Conservation (phyloP, 2,329 filamentous ascomycete genomes). For the Trichoderma koningiopsis region DNA sequence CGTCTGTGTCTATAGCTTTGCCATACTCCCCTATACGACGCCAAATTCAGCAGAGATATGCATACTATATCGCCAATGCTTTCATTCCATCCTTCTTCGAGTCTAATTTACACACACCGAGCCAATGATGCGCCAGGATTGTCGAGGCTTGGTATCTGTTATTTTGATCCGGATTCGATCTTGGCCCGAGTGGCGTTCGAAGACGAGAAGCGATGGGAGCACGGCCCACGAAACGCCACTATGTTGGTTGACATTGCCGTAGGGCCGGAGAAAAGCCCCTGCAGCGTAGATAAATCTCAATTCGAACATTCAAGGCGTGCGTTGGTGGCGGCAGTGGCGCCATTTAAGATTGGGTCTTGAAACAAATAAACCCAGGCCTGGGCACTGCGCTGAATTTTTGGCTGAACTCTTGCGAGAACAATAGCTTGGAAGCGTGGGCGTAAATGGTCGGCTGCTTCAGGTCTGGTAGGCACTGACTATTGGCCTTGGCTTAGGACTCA, state of each 20-base stretch:
- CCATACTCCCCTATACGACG: background rate
- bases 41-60: background rate
- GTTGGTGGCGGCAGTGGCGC: conserved; percentile 22
- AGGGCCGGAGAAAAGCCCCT: background rate
- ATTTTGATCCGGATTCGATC: background rate
- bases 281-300: background rate
- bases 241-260: conserved; percentile 12
- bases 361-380: background rate
- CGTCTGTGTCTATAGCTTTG: background rate
- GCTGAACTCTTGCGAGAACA: background rate
- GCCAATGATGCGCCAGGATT: background rate
- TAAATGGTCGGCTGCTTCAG: background rate
- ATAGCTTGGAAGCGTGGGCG: background rate
- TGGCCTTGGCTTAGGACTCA: background rate
- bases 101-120: background rate
- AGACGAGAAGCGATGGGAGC: conserved; percentile 24
- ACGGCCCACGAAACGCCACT: conserved; percentile 26
- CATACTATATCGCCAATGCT: background rate
- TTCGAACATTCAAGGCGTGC: background rate
- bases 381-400: background rate
- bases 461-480: background rate
- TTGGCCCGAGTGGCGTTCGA: background rate
- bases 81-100: background rate
- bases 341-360: background rate
- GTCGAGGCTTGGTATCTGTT: background rate